These are phyloP conservation scores for Crithidia acanthocephali DNA, from an alignment of 208 protist genomes.

Conservation along the genomic window DNA sequence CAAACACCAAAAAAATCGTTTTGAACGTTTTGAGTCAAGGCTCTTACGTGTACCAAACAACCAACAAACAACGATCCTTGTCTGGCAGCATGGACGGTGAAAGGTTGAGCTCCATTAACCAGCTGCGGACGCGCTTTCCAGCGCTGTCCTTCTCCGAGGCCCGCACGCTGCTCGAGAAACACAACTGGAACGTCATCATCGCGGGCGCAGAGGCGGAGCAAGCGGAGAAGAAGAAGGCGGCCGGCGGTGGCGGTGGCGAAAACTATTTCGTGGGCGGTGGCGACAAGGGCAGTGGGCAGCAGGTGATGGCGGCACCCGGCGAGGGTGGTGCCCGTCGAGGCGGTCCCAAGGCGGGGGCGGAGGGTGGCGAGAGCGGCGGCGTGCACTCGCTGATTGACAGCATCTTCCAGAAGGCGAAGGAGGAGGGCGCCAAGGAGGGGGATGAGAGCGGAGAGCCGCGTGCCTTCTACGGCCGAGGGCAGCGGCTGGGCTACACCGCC, in stretches of 20 bases:
- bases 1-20: constrained; percentile 11
- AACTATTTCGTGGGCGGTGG: constrained; percentile 68
- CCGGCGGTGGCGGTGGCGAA: constrained; percentile 11
- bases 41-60: background rate
- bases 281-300: constrained; percentile 56
- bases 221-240: constrained; percentile 16
- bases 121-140: constrained; percentile 45
- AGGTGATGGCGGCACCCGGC: constrained; percentile 39
- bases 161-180: constrained; percentile 32
- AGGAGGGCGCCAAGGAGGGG: constrained; percentile 22
- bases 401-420: constrained; percentile 41
- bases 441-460: constrained; percentile 24
- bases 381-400: constrained; percentile 38
- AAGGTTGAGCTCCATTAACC: constrained; percentile 33
- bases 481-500: constrained; percentile 78
- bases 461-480: constrained; percentile 73
- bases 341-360: background rate
- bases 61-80: too few relatives aligned
- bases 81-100: constrained; percentile 31
- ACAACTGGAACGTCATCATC: constrained; percentile 46
- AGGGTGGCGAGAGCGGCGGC: background rate
- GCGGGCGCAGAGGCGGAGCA: constrained; percentile 36
- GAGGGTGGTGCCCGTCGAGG: constrained; percentile 7
- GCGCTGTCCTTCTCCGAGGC: constrained; percentile 39
- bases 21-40: background rate